Base-by-base conservation (phyloP, 1,284 basidiomycete genomes). In the Cryptococcus sp. region DNA sequence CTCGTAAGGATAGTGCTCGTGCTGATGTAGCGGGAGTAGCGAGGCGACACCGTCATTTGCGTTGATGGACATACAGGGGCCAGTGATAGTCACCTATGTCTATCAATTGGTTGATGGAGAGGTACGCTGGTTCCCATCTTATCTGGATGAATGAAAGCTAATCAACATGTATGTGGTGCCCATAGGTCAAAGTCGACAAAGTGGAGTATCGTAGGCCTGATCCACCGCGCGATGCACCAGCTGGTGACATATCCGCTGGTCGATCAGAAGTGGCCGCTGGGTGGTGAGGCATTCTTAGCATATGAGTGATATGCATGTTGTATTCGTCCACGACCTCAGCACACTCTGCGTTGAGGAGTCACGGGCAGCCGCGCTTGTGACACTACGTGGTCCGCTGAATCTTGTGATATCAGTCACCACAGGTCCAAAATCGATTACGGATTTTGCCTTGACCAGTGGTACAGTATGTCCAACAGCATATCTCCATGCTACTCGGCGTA, bases 91-190 rank as follows among this genome's bases (percentile, higher is more conserved):
- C 38, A 96, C 93, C 8, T 96, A 96, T 73, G 92, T 97, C 1
- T 97, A 97, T 76, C 91, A 94, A 74, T 85, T 95, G 20, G 88
- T 95, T 45, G 90, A 95, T 38, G 91, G 91, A 47, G 93, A 96
- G 78, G 93, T 93, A 6, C 83, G 16, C 46, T 5, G 16, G n/a
- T 3, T 23, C 27, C 15, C 17, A 45, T n/a, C 6, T 46, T 46
- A 27, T 19, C 42, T 27, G n/a, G 19, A 17, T 17, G 47, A 15
- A 1, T 40, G 20, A 20, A 27, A 16, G 49, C 25, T 20, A 17
- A 50, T 46, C 16, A 5, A 27, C 39, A n/a, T 0, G 16, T 17
- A 38, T 44, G 20, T 35, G 5, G 46, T 31, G 19, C 15, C 19
- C 23, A 19, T 63, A 80, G 78, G 79, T 82, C 71, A 81, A 80